A percentile compares a stretch with the other conserved stretches of the same genome.
phyloP scores from a whole-genome alignment of 164 flowering plant species.

The Sextonia rubra region DNA sequence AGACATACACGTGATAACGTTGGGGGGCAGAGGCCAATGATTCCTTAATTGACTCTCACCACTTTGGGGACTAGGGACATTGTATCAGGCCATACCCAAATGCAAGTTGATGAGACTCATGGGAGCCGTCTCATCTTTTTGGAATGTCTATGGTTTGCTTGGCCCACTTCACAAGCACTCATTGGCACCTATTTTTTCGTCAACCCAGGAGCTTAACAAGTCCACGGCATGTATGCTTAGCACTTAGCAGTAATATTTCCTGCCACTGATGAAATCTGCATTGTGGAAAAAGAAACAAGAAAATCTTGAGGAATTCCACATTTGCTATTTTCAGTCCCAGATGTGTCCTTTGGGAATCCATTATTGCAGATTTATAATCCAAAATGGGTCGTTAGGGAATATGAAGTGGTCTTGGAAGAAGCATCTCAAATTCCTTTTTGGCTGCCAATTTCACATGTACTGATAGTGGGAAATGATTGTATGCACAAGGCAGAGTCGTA shows the following conservation, averaged over 20 bases:
- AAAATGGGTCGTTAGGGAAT: too few species aligned
- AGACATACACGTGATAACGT: constrained; percentile 1
- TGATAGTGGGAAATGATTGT: too few species aligned
- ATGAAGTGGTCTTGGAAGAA: too few species aligned
- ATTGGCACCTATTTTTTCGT: constrained; percentile 8
- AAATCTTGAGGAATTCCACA: background rate
- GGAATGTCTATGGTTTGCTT: background rate
- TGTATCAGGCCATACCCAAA: constrained; percentile 6
- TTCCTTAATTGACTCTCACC: constrained; percentile 15
- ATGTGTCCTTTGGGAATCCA: too few species aligned
- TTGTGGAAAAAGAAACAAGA: background rate
- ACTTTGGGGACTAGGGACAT: constrained; percentile 12
- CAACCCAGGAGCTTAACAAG: background rate
- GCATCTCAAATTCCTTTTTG: too few species aligned
- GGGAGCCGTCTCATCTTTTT: background rate
- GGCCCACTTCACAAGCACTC: constrained; percentile 5
- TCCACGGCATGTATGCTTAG: background rate
- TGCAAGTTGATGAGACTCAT: background rate
- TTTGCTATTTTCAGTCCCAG: background rate
- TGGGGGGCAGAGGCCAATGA: constrained; percentile 15
- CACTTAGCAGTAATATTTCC: background rate
- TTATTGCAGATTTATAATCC: too few species aligned
- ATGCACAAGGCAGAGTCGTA: too few species aligned
- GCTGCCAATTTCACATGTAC: too few species aligned
- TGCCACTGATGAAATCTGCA: background rate